Evolutionary conservation across 768 basidiomycete species (phyloP).

Genomic region (Amanita exitialis): DNA sequence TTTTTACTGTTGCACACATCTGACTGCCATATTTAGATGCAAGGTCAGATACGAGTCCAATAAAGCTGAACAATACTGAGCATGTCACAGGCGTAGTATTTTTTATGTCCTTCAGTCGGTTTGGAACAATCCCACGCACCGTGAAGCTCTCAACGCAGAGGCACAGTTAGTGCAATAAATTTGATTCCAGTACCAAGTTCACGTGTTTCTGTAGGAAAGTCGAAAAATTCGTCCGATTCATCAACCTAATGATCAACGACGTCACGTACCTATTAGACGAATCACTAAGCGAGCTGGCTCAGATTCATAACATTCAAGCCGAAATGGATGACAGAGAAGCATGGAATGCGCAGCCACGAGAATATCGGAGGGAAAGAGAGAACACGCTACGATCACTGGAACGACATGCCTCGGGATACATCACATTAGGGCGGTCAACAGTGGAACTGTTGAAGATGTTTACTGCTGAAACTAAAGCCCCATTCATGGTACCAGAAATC

Average conservation of each 20-base stretch:
- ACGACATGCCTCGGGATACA: conserved; percentile 77
- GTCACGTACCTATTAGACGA: conserved; percentile 98
- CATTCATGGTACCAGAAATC: conserved; percentile 96
- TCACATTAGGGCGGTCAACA: conserved; percentile 77
- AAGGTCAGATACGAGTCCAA: not conserved
- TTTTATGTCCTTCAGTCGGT: conserved; percentile 80
- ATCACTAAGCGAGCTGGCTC: conserved; percentile 77
- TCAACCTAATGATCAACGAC: conserved; percentile 98
- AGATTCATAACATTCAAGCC: conserved; percentile 78
- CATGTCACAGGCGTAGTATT: conserved; percentile 60
- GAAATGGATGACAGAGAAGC: conserved; percentile 71
- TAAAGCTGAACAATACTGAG: not conserved
- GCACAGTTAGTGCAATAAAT: conserved; percentile 43
- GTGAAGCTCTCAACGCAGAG: conserved; percentile 76
- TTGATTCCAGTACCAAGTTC: not conserved
- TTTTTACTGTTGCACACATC: not conserved
- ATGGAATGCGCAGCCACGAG: conserved; percentile 58
- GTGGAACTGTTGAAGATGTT: conserved; percentile 88
- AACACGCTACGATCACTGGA: conserved; percentile 71
- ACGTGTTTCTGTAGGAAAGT: conserved; percentile 45
- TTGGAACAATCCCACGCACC: conserved; percentile 86
- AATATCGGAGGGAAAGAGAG: conserved; percentile 81
- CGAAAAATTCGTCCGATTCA: conserved; percentile 90
- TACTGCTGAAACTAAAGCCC: conserved; percentile 82
- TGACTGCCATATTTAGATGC: conserved; percentile 24